Conservation (phyloP, 306 rosid species). For the Cicer bijugum region DNA sequence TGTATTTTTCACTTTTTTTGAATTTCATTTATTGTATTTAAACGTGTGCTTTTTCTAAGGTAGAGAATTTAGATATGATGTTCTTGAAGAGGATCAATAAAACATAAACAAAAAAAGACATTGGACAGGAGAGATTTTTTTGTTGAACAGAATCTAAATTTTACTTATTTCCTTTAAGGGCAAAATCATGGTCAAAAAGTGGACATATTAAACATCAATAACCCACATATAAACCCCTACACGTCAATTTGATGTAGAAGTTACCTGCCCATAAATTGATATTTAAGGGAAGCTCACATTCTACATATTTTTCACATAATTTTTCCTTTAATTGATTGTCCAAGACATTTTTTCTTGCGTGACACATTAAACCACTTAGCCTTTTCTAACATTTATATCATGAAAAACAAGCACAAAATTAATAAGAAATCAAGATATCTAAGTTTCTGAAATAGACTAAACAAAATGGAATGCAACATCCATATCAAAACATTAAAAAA, state of each 20-base stretch:
- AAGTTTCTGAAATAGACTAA: constrained; percentile 18
- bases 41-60: too few relatives aligned
- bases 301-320: too few relatives aligned
- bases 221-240: neutral
- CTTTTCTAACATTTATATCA: constrained; percentile 28
- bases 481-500: constrained; percentile 45
- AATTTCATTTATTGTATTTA: too few relatives aligned
- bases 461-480: constrained; percentile 40
- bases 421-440: constrained; percentile 16
- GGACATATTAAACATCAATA: neutral
- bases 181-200: constrained; percentile 13
- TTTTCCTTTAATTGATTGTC: too few relatives aligned
- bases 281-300: neutral
- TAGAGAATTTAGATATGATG: too few relatives aligned
- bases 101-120: too few relatives aligned
- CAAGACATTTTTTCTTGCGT: constrained; percentile 2
- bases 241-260: constrained; percentile 9
- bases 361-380: constrained; percentile 6
- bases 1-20: too few relatives aligned
- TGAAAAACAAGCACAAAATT: neutral
- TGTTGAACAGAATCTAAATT: neutral
- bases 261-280: constrained; percentile 35
- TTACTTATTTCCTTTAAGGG: neutral
- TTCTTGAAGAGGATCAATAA: too few relatives aligned
- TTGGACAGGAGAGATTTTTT: too few relatives aligned